Evolutionary conservation across 2,329 filamentous ascomycete species (phyloP).

Genomic region (Colletotrichum trifolii): DNA sequence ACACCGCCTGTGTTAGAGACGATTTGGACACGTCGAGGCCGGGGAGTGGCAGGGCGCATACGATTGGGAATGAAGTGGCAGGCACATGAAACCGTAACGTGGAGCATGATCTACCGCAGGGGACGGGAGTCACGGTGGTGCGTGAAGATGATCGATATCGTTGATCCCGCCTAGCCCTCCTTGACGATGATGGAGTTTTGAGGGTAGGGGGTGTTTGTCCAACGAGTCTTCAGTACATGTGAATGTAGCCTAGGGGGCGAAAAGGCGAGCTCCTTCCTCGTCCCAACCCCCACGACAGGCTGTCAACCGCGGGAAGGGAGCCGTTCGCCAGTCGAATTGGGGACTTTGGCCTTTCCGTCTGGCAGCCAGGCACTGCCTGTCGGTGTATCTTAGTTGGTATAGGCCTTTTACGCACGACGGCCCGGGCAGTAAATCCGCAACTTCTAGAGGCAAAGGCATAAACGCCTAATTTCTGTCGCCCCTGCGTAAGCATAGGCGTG

Average conservation of each 20-base stretch:
- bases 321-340: slow-evolving; percentile 24
- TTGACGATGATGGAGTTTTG: not conserved
- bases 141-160: slow-evolving; percentile 12
- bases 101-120: slow-evolving; percentile 32
- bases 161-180: not conserved
- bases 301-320: slow-evolving; percentile 34
- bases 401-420: not conserved
- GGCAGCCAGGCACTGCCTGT: slow-evolving; percentile 15
- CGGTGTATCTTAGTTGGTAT: not conserved
- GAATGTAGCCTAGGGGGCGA: not conserved
- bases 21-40: slow-evolving; percentile 15
- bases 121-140: slow-evolving; percentile 23
- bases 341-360: slow-evolving; percentile 20
- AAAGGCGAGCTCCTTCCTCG: slow-evolving; percentile 18
- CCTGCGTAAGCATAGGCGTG: not conserved
- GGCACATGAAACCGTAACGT: slow-evolving; percentile 32
- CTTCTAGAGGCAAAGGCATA: slow-evolving; percentile 19
- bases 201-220: slow-evolving; percentile 8
- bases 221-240: not conserved
- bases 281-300: slow-evolving; percentile 11
- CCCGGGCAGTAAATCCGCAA: slow-evolving; percentile 20
- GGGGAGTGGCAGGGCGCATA: slow-evolving; percentile 21
- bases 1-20: not conserved
- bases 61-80: slow-evolving; percentile 28
- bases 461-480: slow-evolving; percentile 15